These are phyloP conservation scores for Cyclotella choctawhatcheeana DNA, from an alignment of 108 stramenopile species.

Conservation along the genomic window DNA sequence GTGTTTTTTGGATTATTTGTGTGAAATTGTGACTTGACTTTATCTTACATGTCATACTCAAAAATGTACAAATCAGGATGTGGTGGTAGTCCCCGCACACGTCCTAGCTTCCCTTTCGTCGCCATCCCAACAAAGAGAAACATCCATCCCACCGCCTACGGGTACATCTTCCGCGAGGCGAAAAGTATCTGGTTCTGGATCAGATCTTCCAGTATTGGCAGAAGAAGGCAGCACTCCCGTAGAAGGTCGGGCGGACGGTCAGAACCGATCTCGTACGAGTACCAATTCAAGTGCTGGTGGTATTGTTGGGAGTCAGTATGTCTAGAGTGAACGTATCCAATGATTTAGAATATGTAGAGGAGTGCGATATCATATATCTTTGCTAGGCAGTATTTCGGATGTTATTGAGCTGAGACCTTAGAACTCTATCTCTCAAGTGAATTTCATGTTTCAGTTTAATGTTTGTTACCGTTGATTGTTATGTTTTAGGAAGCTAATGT, in stretches of 20 bases:
- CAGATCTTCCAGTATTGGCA: slow-evolving; percentile 4
- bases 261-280: slow-evolving; percentile 17
- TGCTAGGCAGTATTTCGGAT: no score
- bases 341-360: no score
- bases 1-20: neutral
- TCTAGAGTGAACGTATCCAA: no score
- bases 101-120: slow-evolving; percentile 9
- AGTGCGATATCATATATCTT: slow-evolving; percentile 1
- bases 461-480: no score
- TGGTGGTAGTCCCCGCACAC: slow-evolving; percentile 15
- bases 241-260: neutral
- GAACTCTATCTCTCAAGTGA: no score
- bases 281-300: slow-evolving; percentile 17
- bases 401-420: no score
- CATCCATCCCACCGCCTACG: neutral
- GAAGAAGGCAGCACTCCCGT: neutral
- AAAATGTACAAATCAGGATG: no score
- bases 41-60: neutral
- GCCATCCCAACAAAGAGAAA: neutral
- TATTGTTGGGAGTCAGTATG: slow-evolving; percentile 27
- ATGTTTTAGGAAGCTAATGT: no score
- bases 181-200: slow-evolving; percentile 16
- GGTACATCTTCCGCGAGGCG: slow-evolving; percentile 3
- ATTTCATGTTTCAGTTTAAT: no score
- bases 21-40: neutral